A percentile compares a stretch with the other conserved stretches of the same genome.
Evolutionary conservation across 805 yeast species (phyloP).

Genomic region (Yarrowia yakushimensis): DNA sequence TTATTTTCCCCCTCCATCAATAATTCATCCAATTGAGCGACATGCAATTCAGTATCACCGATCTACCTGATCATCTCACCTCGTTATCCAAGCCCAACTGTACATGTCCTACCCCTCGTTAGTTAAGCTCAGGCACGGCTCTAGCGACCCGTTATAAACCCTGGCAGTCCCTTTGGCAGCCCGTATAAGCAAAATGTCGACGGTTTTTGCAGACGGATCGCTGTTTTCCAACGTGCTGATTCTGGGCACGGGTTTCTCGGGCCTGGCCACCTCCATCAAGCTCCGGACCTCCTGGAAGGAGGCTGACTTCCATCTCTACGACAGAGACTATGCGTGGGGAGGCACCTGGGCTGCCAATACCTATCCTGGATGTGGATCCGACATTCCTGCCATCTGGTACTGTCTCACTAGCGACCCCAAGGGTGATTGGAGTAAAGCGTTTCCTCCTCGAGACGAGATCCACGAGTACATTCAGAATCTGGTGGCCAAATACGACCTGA

Average conservation of each 20-base stretch:
- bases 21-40: too few relatives aligned
- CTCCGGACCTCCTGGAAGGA: slow-evolving; percentile 10
- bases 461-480: slow-evolving; percentile 26
- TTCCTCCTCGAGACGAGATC: slow-evolving; percentile 29
- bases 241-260: slow-evolving; percentile 22
- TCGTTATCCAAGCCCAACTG: too few relatives aligned
- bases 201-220: slow-evolving; percentile 16
- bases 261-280: slow-evolving; percentile 25
- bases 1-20: too few relatives aligned
- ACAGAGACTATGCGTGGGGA: slow-evolving; percentile 28
- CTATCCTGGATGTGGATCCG: slow-evolving; percentile 31
- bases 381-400: slow-evolving; percentile 31
- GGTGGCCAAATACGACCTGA: slow-evolving; percentile 26
- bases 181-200: neutral
- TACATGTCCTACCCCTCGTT: neutral
- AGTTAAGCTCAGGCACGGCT: neutral
- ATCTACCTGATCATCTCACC: too few relatives aligned
- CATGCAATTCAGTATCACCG: too few relatives aligned
- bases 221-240: slow-evolving; percentile 17
- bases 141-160: neutral
- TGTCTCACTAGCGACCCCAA: slow-evolving; percentile 29
- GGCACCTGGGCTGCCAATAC: slow-evolving; percentile 32
- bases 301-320: slow-evolving; percentile 27
- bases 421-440: slow-evolving; percentile 27
- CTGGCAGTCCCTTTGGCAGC: neutral